Percentiles rank a stretch among this genome's conserved stretches.
Evolutionary conservation across 2,329 filamentous ascomycete species (phyloP).

Genomic region (Neospermospora avenae): DNA sequence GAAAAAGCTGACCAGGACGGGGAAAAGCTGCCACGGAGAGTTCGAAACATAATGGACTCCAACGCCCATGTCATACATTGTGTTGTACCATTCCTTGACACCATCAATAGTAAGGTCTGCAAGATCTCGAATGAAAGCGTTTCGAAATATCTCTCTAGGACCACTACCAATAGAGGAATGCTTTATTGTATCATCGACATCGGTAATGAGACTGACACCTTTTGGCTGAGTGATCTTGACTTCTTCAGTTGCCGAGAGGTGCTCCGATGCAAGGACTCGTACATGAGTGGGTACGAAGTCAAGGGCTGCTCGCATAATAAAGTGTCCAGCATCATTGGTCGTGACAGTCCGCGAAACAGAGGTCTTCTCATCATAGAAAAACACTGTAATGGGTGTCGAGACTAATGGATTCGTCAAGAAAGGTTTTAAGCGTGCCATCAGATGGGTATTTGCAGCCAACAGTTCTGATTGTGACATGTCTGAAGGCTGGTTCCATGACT

Average conservation of each 20-base stretch:
- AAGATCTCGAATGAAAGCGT: constrained; percentile 88
- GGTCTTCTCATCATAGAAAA: constrained; percentile 85
- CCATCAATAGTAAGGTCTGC: constrained; percentile 79
- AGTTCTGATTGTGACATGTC: constrained; percentile 77
- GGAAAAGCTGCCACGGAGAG: constrained; percentile 96
- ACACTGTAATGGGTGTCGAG: constrained; percentile 77
- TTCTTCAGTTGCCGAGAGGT: constrained; percentile 75
- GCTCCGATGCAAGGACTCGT: constrained; percentile 80
- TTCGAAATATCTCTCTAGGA: constrained; percentile 91
- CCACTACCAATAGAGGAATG: constrained; percentile 86
- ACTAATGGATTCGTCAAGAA: constrained; percentile 84
- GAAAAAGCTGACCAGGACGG: constrained; percentile 83
- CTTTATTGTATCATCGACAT: constrained; percentile 97
- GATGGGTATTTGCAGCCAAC: constrained; percentile 73
- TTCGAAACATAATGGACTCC: constrained; percentile 98
- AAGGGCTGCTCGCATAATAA: constrained; percentile 72
- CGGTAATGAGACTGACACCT: constrained; percentile 91
- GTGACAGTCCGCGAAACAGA: constrained; percentile 81
- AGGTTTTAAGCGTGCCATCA: constrained; percentile 83
- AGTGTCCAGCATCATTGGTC: constrained; percentile 89
- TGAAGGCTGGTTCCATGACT: constrained; percentile 38
- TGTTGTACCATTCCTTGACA: constrained; percentile 84
- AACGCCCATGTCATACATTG: constrained; percentile 75
- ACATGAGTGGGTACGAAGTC: constrained; percentile 91
- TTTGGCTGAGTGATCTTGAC: constrained; percentile 72